Evolutionary conservation across 495 filamentous ascomycete genomes (phyloP), one percentile per base, ranked within the genome.

Genomic region (Tuber melanosporum): DNA sequence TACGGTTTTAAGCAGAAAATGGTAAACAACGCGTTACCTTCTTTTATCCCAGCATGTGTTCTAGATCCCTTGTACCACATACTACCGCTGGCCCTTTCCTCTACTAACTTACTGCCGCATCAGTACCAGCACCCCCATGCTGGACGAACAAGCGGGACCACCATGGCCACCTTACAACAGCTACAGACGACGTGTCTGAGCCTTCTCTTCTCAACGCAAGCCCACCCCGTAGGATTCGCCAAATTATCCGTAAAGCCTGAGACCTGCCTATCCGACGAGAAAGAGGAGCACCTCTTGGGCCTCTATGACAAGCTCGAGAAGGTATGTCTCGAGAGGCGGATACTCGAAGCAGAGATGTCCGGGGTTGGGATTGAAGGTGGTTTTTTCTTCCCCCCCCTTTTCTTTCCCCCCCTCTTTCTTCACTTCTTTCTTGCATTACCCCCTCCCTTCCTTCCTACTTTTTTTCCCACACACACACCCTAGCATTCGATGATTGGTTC

Each of bases 161-260:
- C 19, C n/a, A 81, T 81, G 80, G 69, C 80, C 42, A 78, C 80
- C 22, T 74, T 82, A 22, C 80, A 82, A 47, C 72, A 77, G 62
- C 81, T 82, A 43, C 81, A 82, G 70, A 73, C 74, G 20, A 70
- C 81, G 70, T 81, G 81, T 44, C 71, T 83, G 6, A 66, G 79
- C 32, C 73, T 83, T 10, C 71, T 83, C n/a, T 77, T 83, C 46
- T 81, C 82, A 6, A 81, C 78, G 7, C 82, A 83, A 71, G 74
- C 82, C 15, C 82, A 83, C 71, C 81, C 73, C 1, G 49, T 83
- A 66, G 82, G 82, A 44, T 83, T 83, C 47, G 70, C 82, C 8
- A 49, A 73, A 41, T 36, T 83, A 32, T 62, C 71, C 4, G 36
- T 79, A 14, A 74, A 79, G 36, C 45, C 76, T 8, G 69, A 82